Conservation (phyloP, 768 basidiomycete species). For the Boletus pseudopeckii region DNA sequence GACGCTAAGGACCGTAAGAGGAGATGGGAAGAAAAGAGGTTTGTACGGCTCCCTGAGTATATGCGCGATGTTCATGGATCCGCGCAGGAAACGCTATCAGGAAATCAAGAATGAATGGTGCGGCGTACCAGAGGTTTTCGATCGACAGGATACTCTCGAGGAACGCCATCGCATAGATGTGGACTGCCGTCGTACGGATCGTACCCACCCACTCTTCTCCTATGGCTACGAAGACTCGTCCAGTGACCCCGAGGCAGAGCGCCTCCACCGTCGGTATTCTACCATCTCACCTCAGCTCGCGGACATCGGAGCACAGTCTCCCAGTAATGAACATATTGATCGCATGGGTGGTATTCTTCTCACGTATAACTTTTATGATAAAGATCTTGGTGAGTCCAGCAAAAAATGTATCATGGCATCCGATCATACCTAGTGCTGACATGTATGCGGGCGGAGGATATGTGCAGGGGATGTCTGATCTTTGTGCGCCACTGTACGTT, state of each 20-base stretch:
- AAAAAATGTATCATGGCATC: not conserved
- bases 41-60: constrained; percentile 12
- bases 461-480: constrained; percentile 98
- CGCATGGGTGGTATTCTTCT: constrained; percentile 81
- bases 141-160: constrained; percentile 76
- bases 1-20: constrained; percentile 56
- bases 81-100: constrained; percentile 62
- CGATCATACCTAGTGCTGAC: constrained; percentile 12
- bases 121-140: constrained; percentile 77
- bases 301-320: constrained; percentile 84
- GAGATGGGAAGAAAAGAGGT: constrained; percentile 66
- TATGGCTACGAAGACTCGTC: constrained; percentile 36
- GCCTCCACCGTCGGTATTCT: constrained; percentile 49
- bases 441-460: constrained; percentile 56
- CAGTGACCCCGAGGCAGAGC: constrained; percentile 53
- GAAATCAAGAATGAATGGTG: constrained; percentile 78
- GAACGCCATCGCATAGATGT: constrained; percentile 95
- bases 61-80: constrained; percentile 8
- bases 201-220: constrained; percentile 87
- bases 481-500: constrained; percentile 91
- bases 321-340: constrained; percentile 88
- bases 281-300: constrained; percentile 70
- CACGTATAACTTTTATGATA: constrained; percentile 90
- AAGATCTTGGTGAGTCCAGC: constrained; percentile 66
- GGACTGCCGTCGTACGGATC: constrained; percentile 94